Conservation (phyloP, 2,329 filamentous ascomycete species). For the Monosporascus sp. region DNA sequence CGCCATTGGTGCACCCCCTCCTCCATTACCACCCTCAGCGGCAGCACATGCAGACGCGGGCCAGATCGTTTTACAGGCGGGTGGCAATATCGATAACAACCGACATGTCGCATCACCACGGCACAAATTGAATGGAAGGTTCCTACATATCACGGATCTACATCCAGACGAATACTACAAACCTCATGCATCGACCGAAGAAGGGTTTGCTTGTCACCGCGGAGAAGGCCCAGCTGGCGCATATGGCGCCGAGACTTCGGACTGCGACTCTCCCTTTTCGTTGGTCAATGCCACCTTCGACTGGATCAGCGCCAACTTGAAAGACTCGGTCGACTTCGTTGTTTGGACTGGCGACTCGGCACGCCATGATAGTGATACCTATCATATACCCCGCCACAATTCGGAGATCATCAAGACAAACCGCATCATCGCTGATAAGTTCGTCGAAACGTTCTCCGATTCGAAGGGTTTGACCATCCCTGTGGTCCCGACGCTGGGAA, state of each 20-base stretch:
- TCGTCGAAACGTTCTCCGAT: conserved; percentile 66
- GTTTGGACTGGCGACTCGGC: conserved; percentile 91
- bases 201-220: conserved; percentile 70
- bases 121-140: conserved; percentile 61
- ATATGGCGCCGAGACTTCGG: conserved; percentile 79
- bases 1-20: conserved; percentile 18
- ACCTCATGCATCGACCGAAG: conserved; percentile 64
- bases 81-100: conserved; percentile 11
- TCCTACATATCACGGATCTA: conserved; percentile 88
- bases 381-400: conserved; percentile 67
- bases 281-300: conserved; percentile 84
- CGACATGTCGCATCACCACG: conserved; percentile 12
- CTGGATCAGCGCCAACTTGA: conserved; percentile 77
- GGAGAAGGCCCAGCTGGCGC: conserved; percentile 70
- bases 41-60: background rate
- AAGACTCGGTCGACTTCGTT: conserved; percentile 79
- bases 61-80: conserved; percentile 22
- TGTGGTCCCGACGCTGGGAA: conserved; percentile 85
- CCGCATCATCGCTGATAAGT: conserved; percentile 66
- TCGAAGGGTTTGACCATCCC: conserved; percentile 63
- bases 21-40: background rate
- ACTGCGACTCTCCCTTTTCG: conserved; percentile 78
- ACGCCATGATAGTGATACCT: conserved; percentile 76
- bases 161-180: conserved; percentile 90
- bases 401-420: conserved; percentile 77